Evolutionary conservation across 78 protist genomes (phyloP).

Genomic region (Dictyostelium intermedium): DNA sequence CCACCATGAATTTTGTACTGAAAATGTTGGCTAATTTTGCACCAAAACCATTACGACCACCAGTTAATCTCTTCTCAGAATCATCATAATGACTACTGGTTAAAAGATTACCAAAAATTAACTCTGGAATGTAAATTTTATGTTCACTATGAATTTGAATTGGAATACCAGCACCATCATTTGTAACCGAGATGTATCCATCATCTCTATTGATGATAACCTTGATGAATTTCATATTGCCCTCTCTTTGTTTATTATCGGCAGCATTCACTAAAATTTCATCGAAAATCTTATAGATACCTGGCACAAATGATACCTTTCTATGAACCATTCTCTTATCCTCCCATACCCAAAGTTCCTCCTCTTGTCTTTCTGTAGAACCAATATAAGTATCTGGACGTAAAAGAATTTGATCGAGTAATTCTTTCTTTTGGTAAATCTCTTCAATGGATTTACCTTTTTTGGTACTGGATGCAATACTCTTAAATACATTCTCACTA

Average conservation of each 20-base stretch:
- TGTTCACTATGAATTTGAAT: conserved; percentile 95
- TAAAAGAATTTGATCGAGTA: conserved; percentile 94
- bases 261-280: conserved; percentile 99
- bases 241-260: conserved; percentile 97
- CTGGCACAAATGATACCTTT: conserved; percentile 93
- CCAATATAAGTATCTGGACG: conserved; percentile 99
- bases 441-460: conserved; percentile 76
- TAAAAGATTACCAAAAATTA: conserved; percentile 97
- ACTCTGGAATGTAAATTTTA: conserved; percentile 93
- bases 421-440: conserved; percentile 88
- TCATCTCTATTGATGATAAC: conserved; percentile 86
- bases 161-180: conserved; percentile 98
- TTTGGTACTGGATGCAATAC: background rate
- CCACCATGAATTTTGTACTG: conserved; percentile 86
- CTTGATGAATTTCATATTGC: conserved; percentile 82
- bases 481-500: background rate
- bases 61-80: conserved; percentile 83
- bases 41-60: conserved; percentile 98
- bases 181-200: conserved; percentile 84
- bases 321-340: background rate
- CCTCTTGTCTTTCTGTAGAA: conserved; percentile 59
- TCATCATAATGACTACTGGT: conserved; percentile 93
- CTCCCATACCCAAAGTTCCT: conserved; percentile 81
- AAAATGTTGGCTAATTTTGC: conserved; percentile 99
- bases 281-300: conserved; percentile 98